phyloP scores from a whole-genome alignment of 345 rosid genomes.

The Acer yangbiense region DNA sequence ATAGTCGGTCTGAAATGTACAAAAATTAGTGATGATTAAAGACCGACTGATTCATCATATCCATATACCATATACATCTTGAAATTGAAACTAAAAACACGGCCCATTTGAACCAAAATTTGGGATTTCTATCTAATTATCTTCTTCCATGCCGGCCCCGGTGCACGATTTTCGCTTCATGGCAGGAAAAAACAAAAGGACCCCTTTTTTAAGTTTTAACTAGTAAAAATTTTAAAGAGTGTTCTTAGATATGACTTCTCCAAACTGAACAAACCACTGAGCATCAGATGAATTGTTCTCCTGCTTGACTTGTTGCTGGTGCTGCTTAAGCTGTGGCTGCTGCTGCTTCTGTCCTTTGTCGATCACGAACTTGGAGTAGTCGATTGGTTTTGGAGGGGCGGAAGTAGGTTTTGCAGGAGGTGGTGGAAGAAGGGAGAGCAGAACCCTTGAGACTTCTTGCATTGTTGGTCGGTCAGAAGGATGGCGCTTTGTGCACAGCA shows the following conservation, averaged over 20 bases:
- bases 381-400: slow-evolving; percentile 36
- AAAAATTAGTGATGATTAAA: background rate
- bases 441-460: slow-evolving; percentile 81
- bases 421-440: slow-evolving; percentile 66
- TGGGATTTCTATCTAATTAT: background rate
- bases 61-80: background rate
- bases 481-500: slow-evolving; percentile 70
- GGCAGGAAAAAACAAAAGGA: background rate
- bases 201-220: background rate
- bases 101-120: background rate
- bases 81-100: background rate
- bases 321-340: slow-evolving; percentile 23
- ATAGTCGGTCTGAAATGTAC: slow-evolving; percentile 12
- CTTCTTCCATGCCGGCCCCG: background rate
- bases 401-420: slow-evolving; percentile 40
- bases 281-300: slow-evolving; percentile 58
- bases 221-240: slow-evolving; percentile 38
- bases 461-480: slow-evolving; percentile 86
- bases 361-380: slow-evolving; percentile 49
- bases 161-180: background rate
- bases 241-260: slow-evolving; percentile 70
- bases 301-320: slow-evolving; percentile 25
- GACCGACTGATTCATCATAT: too few species aligned
- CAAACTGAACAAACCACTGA: slow-evolving; percentile 70
- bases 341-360: slow-evolving; percentile 41